A percentile compares a stretch with the other conserved stretches of the same genome.
Conservation (phyloP, 2,329 filamentous ascomycete genomes). For the Trichoderma afroharzianum region DNA sequence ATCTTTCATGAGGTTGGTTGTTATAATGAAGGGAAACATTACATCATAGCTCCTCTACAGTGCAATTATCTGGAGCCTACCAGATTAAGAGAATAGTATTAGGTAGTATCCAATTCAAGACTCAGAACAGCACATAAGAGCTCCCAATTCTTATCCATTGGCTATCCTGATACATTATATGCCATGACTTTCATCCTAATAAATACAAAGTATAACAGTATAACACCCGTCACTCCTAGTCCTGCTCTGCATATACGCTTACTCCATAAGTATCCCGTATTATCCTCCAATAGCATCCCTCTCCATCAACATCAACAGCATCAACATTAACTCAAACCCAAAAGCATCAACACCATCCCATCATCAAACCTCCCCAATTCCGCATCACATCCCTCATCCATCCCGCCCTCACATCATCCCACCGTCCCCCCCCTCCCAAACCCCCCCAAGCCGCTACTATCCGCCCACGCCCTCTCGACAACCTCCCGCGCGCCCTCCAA, state of each 20-base stretch:
- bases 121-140: background rate
- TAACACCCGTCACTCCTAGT: background rate
- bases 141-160: background rate
- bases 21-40: background rate
- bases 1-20: background rate
- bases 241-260: background rate
- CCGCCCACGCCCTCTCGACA: slow-evolving; percentile 6
- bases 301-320: background rate
- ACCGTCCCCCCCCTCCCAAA: background rate
- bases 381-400: background rate
- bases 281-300: background rate
- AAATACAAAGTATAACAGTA: background rate
- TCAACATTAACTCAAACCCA: background rate
- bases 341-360: background rate
- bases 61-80: background rate
- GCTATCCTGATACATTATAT: background rate
- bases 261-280: background rate
- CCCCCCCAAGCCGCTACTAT: background rate
- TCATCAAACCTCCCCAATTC: background rate
- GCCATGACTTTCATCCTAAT: background rate
- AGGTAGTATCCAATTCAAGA: background rate
- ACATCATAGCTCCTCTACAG: background rate
- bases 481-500: slow-evolving; percentile 10
- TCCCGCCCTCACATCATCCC: background rate
- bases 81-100: background rate